phyloP scores from a whole-genome alignment of 2,329 filamentous ascomycete species.

The Pseudogymnoascus sp. region DNA sequence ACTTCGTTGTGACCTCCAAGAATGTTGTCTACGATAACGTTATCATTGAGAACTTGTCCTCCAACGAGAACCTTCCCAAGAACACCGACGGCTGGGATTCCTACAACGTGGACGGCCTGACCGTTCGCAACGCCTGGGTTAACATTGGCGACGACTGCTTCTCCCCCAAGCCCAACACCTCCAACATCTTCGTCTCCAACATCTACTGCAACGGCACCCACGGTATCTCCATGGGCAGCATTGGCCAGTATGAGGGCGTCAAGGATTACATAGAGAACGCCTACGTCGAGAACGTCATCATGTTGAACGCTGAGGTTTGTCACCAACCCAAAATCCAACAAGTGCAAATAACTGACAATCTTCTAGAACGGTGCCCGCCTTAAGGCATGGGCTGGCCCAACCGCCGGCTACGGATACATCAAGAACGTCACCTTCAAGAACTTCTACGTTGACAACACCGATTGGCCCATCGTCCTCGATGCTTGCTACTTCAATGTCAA shows the following conservation, averaged over 20 bases:
- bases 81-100: slow-evolving; percentile 60
- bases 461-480: slow-evolving; percentile 51
- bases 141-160: slow-evolving; percentile 56
- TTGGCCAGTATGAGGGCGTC: slow-evolving; percentile 51
- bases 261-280: slow-evolving; percentile 51
- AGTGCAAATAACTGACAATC: slow-evolving; percentile 20
- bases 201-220: slow-evolving; percentile 56
- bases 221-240: slow-evolving; percentile 51
- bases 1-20: slow-evolving; percentile 52
- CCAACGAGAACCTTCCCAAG: slow-evolving; percentile 43
- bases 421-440: slow-evolving; percentile 58
- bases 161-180: slow-evolving; percentile 53
- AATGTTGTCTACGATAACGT: slow-evolving; percentile 49
- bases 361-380: slow-evolving; percentile 49
- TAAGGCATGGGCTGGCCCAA: slow-evolving; percentile 54
- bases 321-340: too few relatives aligned
- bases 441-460: slow-evolving; percentile 52
- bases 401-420: slow-evolving; percentile 54
- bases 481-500: slow-evolving; percentile 57
- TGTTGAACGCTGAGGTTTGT: slow-evolving; percentile 42
- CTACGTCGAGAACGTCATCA: slow-evolving; percentile 52
- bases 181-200: slow-evolving; percentile 51
- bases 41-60: slow-evolving; percentile 48
- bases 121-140: slow-evolving; percentile 43
- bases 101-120: slow-evolving; percentile 48